phyloP scores from a whole-genome alignment of 2,329 filamentous ascomycete genomes.

The Ceratocystis destructans region DNA sequence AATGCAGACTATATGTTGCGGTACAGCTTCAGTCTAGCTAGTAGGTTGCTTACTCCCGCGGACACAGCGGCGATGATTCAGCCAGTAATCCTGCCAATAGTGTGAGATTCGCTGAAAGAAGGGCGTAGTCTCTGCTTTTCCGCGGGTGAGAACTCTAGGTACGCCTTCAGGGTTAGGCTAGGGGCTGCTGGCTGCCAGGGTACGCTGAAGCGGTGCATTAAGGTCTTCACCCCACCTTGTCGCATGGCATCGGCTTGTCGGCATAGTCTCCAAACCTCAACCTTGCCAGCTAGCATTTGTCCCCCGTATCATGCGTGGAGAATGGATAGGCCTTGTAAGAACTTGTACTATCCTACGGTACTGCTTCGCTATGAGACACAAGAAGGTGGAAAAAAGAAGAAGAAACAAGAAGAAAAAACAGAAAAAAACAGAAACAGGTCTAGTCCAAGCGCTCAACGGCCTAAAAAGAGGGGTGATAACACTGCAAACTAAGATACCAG shows the following conservation, averaged over 20 bases:
- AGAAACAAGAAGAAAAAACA: too few relatives aligned
- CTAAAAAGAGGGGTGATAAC: too few relatives aligned
- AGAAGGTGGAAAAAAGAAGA: too few relatives aligned
- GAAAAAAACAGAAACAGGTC: too few relatives aligned
- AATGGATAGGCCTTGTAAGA: neutral
- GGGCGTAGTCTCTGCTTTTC: neutral
- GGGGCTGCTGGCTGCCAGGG: neutral
- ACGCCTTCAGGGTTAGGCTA: neutral
- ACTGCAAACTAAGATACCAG: too few relatives aligned
- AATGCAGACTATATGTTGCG: too few relatives aligned
- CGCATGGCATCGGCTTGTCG: slow-evolving; percentile 18
- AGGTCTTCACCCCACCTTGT: neutral
- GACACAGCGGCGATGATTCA: neutral
- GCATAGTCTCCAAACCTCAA: slow-evolving; percentile 15
- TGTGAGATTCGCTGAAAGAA: neutral
- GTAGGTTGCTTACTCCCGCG: too few relatives aligned
- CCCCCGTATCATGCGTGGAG: neutral
- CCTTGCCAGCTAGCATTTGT: neutral
- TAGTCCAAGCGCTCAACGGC: too few relatives aligned
- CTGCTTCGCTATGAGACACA: too few relatives aligned
- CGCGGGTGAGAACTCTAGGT: neutral
- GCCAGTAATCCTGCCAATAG: neutral
- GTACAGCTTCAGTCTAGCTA: too few relatives aligned
- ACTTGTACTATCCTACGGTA: neutral
- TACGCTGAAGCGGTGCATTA: neutral